A percentile compares a stretch with the other conserved stretches of the same genome.
Conservation (phyloP, 768 basidiomycete genomes). For the Cystobasidium onofrii region DNA sequence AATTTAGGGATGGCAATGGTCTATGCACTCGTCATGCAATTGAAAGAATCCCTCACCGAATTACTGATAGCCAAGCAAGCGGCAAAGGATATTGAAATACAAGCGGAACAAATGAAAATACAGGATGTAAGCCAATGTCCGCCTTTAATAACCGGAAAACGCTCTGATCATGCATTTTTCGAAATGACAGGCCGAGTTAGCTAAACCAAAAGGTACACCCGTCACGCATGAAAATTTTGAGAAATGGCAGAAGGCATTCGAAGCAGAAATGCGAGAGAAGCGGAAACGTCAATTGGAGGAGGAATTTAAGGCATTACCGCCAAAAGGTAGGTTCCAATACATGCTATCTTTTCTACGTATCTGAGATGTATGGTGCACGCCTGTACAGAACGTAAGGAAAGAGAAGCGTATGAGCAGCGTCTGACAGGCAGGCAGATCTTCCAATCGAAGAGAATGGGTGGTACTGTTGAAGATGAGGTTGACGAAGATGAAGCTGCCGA, state of each 20-base stretch:
- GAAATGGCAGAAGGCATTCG: conserved; percentile 70
- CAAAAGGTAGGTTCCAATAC: conserved; percentile 78
- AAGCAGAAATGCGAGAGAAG: conserved; percentile 57
- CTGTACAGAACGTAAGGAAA: neutral
- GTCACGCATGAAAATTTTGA: conserved; percentile 75
- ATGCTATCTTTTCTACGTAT: conserved; percentile 56
- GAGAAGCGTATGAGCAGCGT: neutral
- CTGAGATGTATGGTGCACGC: conserved; percentile 56
- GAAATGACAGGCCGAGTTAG: conserved; percentile 58
- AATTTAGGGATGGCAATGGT: conserved; percentile 89
- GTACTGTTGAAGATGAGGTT: conserved; percentile 53
- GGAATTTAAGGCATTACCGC: conserved; percentile 58
- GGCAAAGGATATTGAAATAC: conserved; percentile 61
- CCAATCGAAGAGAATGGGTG: conserved; percentile 66
- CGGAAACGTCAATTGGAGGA: conserved; percentile 70
- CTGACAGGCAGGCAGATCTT: conserved; percentile 81
- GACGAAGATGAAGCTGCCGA: neutral
- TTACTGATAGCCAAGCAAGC: conserved; percentile 55
- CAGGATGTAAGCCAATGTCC: neutral
- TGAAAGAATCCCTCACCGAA: conserved; percentile 57
- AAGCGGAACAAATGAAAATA: conserved; percentile 54
- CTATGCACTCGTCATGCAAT: conserved; percentile 77
- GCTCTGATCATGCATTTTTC: neutral
- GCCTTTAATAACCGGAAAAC: neutral
- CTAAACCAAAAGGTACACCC: conserved; percentile 81